Base-by-base conservation (phyloP, 345 rosid species). In the Syzygium oleosum region DNA sequence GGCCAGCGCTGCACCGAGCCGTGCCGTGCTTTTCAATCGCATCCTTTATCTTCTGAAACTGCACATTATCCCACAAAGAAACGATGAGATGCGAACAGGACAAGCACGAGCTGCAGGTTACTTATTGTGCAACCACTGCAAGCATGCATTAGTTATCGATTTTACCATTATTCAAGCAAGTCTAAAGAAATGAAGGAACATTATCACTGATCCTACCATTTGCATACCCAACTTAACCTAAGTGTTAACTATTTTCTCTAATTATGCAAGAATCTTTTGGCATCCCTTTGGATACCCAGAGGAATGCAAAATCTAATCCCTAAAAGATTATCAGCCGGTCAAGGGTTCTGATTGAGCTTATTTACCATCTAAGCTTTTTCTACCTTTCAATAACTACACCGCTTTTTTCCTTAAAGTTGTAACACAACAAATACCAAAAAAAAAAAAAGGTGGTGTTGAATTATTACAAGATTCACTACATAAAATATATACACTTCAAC, bases 21-120 rank as follows among this genome's bases (percentile, higher is more conserved):
- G 90, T 51, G 87, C 87, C 85, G 91, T 92, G 94, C 87, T 29
- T 84, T 59, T 87, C 88, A 49, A 92, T 88, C 4, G 92, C 92
- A 84, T 91, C 94, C 87, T 92, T 92, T 88, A 92, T 91, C 85
- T 92, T 92, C 87, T 90, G 94, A 87, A 92, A 92, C 94, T 92
- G 94, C 88, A 3, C 13, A 49, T 84, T 25, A 49, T 43, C 41
- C 6, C 25, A 84, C 23, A 0, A 46, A 84, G 23, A 49, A 43
- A 16, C 22, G 3, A 51, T n/a, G 55, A 53, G 52, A 51, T 16
- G 29, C 15, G 56, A n/a, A 84, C n/a, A 51, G 13, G 58, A 84
- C 2, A 84, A 19, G 41, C 46, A 73, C 13, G 3, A 34, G 80
- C 13, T 34, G 43, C 46, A 31, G 43, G 25, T 68, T 68, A 68